A percentile compares a stretch with the other conserved stretches of the same genome.
phyloP scores from a whole-genome alignment of 495 filamentous ascomycete genomes.

The Penicillium pancosmium region DNA sequence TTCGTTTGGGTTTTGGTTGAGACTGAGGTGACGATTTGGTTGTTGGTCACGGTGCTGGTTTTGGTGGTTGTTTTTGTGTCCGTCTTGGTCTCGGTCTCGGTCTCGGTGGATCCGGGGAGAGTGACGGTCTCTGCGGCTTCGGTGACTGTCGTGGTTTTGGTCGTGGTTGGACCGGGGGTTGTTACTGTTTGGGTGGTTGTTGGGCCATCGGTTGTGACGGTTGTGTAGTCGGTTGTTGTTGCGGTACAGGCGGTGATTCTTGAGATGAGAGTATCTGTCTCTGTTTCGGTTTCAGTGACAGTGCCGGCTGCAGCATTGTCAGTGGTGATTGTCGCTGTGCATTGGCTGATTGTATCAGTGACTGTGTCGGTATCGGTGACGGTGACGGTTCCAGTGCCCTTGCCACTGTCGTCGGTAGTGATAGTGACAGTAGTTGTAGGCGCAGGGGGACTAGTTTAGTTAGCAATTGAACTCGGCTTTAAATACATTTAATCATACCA shows the following conservation, averaged over 20 bases:
- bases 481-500: neutral
- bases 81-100: slow-evolving; percentile 8
- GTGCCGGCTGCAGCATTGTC: neutral
- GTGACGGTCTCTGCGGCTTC: slow-evolving; percentile 4
- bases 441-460: neutral
- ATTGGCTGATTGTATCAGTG: slow-evolving; percentile 1
- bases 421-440: slow-evolving; percentile 8
- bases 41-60: slow-evolving; percentile 16
- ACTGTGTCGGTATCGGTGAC: slow-evolving; percentile 5
- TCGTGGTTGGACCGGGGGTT: neutral
- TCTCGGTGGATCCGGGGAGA: neutral
- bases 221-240: slow-evolving; percentile 3
- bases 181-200: slow-evolving; percentile 4
- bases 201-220: neutral
- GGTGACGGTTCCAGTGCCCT: slow-evolving; percentile 4
- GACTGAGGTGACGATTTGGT: slow-evolving; percentile 10
- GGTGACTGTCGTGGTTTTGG: neutral
- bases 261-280: neutral
- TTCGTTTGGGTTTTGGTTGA: slow-evolving; percentile 5
- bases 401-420: neutral
- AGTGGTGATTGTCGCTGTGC: slow-evolving; percentile 2
- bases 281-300: slow-evolving; percentile 1
- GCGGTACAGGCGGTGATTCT: neutral
- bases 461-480: neutral
- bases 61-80: slow-evolving; percentile 4